phyloP scores from a whole-genome alignment of 208 protist genomes.

The Polymyxa betae region DNA sequence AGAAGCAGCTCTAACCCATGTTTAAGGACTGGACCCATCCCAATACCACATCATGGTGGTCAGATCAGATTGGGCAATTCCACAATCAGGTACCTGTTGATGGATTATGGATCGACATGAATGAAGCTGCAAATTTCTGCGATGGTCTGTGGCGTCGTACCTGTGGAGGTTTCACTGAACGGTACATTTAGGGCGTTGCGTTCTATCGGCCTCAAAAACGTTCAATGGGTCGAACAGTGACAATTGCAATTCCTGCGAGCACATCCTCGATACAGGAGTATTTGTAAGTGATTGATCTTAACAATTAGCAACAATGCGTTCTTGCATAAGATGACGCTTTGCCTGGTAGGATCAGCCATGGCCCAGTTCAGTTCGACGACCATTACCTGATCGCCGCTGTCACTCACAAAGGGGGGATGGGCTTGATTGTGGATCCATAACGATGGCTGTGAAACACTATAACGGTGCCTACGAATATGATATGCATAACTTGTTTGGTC shows the following conservation, averaged over 20 bases:
- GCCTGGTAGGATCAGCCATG: too few relatives aligned
- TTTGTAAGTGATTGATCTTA: background rate
- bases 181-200: too few relatives aligned
- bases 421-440: slow-evolving; percentile 47
- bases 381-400: too few relatives aligned
- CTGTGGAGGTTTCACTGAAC: too few relatives aligned
- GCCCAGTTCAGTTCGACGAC: too few relatives aligned
- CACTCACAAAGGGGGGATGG: background rate
- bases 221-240: background rate
- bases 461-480: slow-evolving; percentile 71
- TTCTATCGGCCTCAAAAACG: background rate
- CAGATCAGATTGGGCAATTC: slow-evolving; percentile 60
- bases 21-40: slow-evolving; percentile 68
- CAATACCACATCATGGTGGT: slow-evolving; percentile 59
- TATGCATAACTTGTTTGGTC: slow-evolving; percentile 79
- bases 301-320: too few relatives aligned
- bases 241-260: background rate
- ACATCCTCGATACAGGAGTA: background rate
- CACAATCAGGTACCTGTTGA: slow-evolving; percentile 67
- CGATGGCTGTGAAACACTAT: slow-evolving; percentile 64
- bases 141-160: too few relatives aligned
- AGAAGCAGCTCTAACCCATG: too few relatives aligned
- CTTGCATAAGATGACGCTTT: too few relatives aligned
- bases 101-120: slow-evolving; percentile 84
- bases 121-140: slow-evolving; percentile 80